Conservation (phyloP, 306 rosid genomes). For the Erythrophleum fordii region DNA sequence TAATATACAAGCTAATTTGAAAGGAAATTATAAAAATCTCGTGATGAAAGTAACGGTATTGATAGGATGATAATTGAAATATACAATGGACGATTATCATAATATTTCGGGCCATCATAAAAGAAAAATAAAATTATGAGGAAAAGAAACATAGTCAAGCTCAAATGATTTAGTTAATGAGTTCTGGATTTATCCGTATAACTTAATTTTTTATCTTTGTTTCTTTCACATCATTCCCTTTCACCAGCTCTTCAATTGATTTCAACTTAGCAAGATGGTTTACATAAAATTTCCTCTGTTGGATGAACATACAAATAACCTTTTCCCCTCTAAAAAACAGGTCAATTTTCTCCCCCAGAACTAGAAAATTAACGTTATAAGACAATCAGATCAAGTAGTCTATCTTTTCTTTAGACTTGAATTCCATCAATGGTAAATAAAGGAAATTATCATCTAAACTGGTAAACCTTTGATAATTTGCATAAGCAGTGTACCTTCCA, state of each 20-base stretch:
- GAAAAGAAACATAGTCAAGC: neutral
- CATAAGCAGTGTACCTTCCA: conserved; percentile 5
- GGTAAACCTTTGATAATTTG: neutral
- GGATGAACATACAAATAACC: neutral
- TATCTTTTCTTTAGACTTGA: neutral
- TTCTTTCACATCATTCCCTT: neutral
- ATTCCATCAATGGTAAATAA: neutral
- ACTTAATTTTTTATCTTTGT: neutral
- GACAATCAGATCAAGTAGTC: neutral
- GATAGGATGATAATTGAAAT: neutral
- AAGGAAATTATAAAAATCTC: neutral
- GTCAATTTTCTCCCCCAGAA: neutral
- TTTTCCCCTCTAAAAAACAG: neutral
- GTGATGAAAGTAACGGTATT: no score
- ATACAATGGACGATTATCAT: neutral
- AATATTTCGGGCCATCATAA: neutral
- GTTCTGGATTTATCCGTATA: neutral
- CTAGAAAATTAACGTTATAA: neutral
- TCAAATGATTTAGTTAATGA: neutral
- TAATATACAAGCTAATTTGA: neutral
- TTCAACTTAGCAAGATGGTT: neutral
- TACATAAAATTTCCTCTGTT: no score
- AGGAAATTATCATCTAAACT: neutral
- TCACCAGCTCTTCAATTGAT: neutral
- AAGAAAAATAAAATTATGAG: neutral